These are phyloP conservation scores for Daldinia decipiens DNA, from an alignment of 495 filamentous ascomycete species.

Conservation along the genomic window DNA sequence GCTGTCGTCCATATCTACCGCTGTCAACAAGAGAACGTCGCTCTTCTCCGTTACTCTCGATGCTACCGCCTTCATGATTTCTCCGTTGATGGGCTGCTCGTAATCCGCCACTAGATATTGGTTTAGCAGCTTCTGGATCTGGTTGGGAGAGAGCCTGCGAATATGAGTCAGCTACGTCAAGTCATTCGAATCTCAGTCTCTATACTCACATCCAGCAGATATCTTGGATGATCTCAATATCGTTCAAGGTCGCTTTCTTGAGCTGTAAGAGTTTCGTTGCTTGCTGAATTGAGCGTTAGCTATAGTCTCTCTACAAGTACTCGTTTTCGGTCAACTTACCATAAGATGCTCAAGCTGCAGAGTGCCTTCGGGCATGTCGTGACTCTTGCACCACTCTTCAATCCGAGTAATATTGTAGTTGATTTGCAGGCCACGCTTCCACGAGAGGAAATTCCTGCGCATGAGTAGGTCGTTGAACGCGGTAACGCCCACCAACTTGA, in stretches of 20 bases:
- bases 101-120: slow-evolving; percentile 99
- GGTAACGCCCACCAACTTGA: slow-evolving; percentile 94
- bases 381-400: slow-evolving; percentile 99
- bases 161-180: slow-evolving; percentile 31
- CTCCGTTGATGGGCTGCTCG: slow-evolving; percentile 98
- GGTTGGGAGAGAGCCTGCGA: slow-evolving; percentile 90
- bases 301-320: too few relatives aligned
- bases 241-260: slow-evolving; percentile 98
- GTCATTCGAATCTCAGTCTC: neutral
- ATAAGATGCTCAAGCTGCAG: slow-evolving; percentile 98
- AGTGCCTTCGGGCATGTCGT: slow-evolving; percentile 99
- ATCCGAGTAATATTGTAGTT: slow-evolving; percentile 99
- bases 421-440: slow-evolving; percentile 99
- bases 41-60: slow-evolving; percentile 98
- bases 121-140: slow-evolving; percentile 98
- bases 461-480: slow-evolving; percentile 99
- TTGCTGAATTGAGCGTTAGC: slow-evolving; percentile 70
- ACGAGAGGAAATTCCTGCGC: slow-evolving; percentile 97
- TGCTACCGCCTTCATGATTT: slow-evolving; percentile 99
- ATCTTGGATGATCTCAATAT: slow-evolving; percentile 99
- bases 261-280: slow-evolving; percentile 98
- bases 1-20: slow-evolving; percentile 99
- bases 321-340: slow-evolving; percentile 61
- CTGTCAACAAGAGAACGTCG: slow-evolving; percentile 89
- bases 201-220: slow-evolving; percentile 97